These are phyloP conservation scores for Herpetomonas samuelpessoai DNA, from an alignment of 208 protist genomes.

Conservation along the genomic window DNA sequence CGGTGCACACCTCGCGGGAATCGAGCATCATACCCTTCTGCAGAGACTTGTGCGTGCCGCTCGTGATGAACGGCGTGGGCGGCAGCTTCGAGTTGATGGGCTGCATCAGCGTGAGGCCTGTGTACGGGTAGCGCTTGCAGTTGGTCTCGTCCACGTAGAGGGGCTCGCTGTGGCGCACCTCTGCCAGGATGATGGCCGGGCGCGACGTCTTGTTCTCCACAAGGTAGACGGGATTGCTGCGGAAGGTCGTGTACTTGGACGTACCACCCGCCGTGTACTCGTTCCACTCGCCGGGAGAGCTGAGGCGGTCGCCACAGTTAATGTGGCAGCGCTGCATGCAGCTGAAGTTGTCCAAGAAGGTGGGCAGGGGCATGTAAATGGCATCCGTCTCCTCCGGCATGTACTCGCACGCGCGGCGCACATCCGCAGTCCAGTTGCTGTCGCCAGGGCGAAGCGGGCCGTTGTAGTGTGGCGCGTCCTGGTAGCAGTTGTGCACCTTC, in stretches of 20 bases:
- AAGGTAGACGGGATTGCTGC: constrained; percentile 82
- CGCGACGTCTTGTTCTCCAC: constrained; percentile 76
- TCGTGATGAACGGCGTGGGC: constrained; percentile 67
- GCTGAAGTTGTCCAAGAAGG: constrained; percentile 77
- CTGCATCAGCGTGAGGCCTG: constrained; percentile 74
- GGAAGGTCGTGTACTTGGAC: constrained; percentile 84
- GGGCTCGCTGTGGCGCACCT: constrained; percentile 55
- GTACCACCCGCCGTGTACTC: constrained; percentile 59
- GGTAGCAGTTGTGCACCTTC: constrained; percentile 79
- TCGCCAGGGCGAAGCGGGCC: constrained; percentile 41
- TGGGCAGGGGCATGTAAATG: constrained; percentile 63
- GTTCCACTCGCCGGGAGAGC: constrained; percentile 65
- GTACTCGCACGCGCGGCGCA: constrained; percentile 44
- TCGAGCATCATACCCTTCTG: constrained; percentile 84
- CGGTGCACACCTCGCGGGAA: constrained; percentile 68
- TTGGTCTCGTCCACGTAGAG: constrained; percentile 55
- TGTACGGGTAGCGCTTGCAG: constrained; percentile 78
- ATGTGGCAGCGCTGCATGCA: constrained; percentile 84
- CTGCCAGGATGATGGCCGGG: constrained; percentile 57
- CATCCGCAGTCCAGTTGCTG: constrained; percentile 45
- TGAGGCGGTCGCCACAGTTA: constrained; percentile 83
- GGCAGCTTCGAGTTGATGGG: constrained; percentile 55
- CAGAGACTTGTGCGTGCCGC: constrained; percentile 64
- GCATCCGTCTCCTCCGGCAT: constrained; percentile 33
- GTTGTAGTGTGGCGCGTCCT: constrained; percentile 52